These are phyloP conservation scores for Herpetospermum pedunculosum DNA, from an alignment of 306 rosid species.

Conservation along the genomic window DNA sequence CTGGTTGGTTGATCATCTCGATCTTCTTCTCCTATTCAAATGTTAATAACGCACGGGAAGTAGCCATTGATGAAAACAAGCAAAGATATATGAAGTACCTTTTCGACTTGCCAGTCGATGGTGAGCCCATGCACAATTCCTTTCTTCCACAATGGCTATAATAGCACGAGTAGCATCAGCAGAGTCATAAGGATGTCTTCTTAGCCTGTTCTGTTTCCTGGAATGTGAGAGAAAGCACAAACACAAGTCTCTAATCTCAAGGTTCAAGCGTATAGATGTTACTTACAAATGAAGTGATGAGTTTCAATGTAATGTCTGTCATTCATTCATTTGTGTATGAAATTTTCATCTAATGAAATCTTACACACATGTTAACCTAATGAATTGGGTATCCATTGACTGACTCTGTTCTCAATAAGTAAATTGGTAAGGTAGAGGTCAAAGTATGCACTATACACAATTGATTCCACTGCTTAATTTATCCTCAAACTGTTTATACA, in stretches of 20 bases:
- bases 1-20: not conserved
- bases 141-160: not conserved
- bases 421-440: not conserved
- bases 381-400: not conserved
- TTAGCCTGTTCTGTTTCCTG: not conserved
- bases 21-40: not conserved
- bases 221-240: not conserved
- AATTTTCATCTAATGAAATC: not conserved
- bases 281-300: not conserved
- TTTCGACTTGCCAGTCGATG: not conserved
- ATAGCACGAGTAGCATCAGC: not conserved
- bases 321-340: not conserved
- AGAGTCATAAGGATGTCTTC: not conserved
- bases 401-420: not conserved
- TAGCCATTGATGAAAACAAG: not conserved
- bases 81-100: conserved; percentile 1
- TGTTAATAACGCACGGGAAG: not conserved
- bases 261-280: not conserved
- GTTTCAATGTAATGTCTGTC: not conserved
- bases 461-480: not conserved
- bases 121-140: not conserved
- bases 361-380: not conserved
- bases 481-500: conserved; percentile 6
- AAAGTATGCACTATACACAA: conserved; percentile 1
- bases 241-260: not conserved